These are phyloP conservation scores for Solanum arcanum DNA, from an alignment of 257 asterid species.

Conservation along the genomic window DNA sequence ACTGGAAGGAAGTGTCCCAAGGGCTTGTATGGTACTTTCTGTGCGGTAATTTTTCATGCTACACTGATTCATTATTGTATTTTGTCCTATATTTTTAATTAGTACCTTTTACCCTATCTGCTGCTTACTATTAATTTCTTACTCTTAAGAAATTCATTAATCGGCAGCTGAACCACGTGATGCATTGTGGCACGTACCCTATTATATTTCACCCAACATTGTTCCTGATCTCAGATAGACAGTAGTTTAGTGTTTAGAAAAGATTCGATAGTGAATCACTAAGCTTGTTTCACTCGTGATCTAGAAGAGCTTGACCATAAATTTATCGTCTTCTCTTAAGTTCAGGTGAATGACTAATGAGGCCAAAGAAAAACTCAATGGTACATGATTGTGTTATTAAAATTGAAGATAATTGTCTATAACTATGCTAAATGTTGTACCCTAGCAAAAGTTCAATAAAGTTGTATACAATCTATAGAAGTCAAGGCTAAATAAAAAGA, in stretches of 20 bases:
- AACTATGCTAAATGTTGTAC: background rate
- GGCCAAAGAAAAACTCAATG: background rate
- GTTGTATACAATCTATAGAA: background rate
- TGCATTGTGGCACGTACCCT: background rate
- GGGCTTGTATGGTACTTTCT: conserved; percentile 89
- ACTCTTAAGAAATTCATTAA: background rate
- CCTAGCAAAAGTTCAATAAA: background rate
- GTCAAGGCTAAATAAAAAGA: background rate
- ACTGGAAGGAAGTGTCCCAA: conserved; percentile 89
- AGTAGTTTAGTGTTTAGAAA: background rate
- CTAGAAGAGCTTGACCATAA: background rate
- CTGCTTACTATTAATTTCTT: background rate
- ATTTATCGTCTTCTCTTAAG: background rate
- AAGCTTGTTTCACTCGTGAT: background rate
- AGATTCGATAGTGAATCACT: background rate
- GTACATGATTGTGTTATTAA: background rate
- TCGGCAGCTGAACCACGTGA: background rate
- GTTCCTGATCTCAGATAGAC: background rate
- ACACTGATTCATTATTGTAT: background rate
- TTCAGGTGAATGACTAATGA: background rate
- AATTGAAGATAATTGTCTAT: background rate
- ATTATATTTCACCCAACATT: background rate
- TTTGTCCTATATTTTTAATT: background rate
- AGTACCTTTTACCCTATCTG: background rate
- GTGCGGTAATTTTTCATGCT: conserved; percentile 50